Conservation (phyloP, 176 grass and related monocot genomes). For the Musa beccarii region DNA sequence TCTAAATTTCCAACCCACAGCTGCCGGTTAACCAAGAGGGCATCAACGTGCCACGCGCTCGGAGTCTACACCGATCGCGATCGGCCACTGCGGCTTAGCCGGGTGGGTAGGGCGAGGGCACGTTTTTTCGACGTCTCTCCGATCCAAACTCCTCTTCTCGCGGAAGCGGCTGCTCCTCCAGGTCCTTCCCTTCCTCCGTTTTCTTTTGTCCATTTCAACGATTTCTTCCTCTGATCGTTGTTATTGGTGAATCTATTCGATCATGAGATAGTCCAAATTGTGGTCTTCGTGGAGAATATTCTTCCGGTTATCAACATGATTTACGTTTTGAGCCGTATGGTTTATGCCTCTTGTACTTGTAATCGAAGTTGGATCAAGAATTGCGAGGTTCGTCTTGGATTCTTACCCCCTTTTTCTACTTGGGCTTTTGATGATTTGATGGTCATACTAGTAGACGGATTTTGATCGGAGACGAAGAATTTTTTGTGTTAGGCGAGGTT, state of each 20-base stretch:
- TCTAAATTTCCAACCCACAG: neutral
- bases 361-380: neutral
- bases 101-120: neutral
- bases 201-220: neutral
- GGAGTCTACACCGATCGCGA: neutral
- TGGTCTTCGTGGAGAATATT: neutral
- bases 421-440: neutral
- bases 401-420: neutral
- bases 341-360: neutral
- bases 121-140: neutral
- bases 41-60: neutral
- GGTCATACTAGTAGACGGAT: neutral
- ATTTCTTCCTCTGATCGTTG: neutral
- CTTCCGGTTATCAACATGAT: no score
- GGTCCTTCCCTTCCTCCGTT: neutral
- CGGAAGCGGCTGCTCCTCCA: neutral
- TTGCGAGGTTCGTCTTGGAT: neutral
- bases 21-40: neutral
- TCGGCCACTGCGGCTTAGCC: neutral
- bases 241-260: neutral
- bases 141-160: neutral
- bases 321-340: neutral
- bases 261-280: neutral
- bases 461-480: neutral
- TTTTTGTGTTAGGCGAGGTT: neutral